A percentile compares a stretch with the other conserved stretches of the same genome.
These are phyloP conservation scores for Pseudotsuga menziesii DNA, from an alignment of 75 land plant species.

Conservation along the genomic window DNA sequence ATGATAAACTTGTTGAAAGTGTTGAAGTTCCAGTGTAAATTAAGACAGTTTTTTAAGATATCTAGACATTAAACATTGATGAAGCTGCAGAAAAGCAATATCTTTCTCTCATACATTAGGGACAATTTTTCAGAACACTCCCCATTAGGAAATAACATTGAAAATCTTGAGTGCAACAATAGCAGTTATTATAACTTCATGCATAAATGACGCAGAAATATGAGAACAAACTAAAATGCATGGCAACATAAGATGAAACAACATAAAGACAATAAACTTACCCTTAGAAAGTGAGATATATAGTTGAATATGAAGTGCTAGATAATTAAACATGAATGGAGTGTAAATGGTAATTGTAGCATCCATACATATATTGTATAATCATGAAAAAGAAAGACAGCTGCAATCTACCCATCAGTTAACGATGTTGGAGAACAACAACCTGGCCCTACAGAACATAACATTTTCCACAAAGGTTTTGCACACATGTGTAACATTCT, in stretches of 20 bases:
- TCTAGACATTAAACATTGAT: not conserved
- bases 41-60: not conserved
- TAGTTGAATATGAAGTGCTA: not conserved
- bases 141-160: not conserved
- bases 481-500: too few species aligned
- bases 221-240: not conserved
- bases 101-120: not conserved
- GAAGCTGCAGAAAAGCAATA: not conserved
- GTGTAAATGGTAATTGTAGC: not conserved
- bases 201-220: not conserved
- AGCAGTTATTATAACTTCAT: not conserved
- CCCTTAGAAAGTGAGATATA: not conserved
- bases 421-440: too few species aligned
- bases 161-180: not conserved
- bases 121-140: not conserved
- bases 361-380: not conserved
- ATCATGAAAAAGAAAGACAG: not conserved
- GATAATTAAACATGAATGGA: not conserved
- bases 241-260: not conserved
- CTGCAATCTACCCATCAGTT: too few species aligned
- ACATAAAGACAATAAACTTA: not conserved
- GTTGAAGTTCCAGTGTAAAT: not conserved
- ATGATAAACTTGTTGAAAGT: not conserved
- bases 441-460: too few species aligned
- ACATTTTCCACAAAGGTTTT: too few species aligned